Conservation (phyloP, 257 asterid genomes). For the Gynochthodes officinalis region DNA sequence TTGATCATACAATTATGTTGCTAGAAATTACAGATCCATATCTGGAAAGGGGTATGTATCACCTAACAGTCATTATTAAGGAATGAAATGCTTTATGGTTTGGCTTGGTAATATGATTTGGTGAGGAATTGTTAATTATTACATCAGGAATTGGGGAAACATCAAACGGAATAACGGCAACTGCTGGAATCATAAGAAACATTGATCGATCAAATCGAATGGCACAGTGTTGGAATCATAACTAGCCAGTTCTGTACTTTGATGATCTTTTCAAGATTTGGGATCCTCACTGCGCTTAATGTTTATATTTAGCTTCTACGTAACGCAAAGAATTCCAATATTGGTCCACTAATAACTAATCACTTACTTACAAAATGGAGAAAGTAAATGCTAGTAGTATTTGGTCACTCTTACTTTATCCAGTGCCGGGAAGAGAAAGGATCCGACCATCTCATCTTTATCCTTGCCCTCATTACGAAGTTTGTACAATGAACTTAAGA, state of each 20-base stretch:
- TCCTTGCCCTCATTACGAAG: too few relatives aligned
- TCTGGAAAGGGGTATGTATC: not conserved
- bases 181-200: not conserved
- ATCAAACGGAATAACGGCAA: not conserved
- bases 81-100: too few relatives aligned
- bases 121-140: not conserved
- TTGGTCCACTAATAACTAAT: not conserved
- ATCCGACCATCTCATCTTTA: too few relatives aligned
- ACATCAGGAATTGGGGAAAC: not conserved
- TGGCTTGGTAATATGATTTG: not conserved
- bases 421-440: not conserved
- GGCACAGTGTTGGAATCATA: not conserved
- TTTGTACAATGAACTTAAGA: not conserved
- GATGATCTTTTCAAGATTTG: not conserved
- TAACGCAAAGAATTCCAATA: not conserved
- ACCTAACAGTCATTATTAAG: not conserved
- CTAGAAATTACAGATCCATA: not conserved
- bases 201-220: not conserved
- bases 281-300: not conserved
- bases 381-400: too few relatives aligned
- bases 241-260: not conserved
- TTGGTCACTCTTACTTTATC: too few relatives aligned
- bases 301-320: not conserved
- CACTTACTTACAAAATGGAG: not conserved
- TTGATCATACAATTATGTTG: not conserved